These are phyloP conservation scores for Myxozyma kluyveri DNA, from an alignment of 805 yeast genomes.

Conservation along the genomic window DNA sequence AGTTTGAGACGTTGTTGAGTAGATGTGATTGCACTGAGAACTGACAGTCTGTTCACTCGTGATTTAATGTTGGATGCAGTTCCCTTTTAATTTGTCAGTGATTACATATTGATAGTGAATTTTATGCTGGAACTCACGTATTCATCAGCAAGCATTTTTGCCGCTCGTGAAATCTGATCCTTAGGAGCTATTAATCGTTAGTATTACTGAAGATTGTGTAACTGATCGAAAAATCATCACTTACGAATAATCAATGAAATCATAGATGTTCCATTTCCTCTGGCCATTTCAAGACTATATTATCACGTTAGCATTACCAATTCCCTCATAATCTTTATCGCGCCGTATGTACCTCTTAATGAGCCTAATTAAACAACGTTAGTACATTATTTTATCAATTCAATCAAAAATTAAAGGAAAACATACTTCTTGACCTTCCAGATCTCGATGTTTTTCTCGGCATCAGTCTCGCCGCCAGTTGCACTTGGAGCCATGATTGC, in stretches of 20 bases:
- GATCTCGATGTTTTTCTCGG: constrained; percentile 95
- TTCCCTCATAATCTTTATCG: not conserved
- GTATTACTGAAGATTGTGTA: constrained; percentile 36
- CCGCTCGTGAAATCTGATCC: constrained; percentile 84
- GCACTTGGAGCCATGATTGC: constrained; percentile 39
- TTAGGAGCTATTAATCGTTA: constrained; percentile 55
- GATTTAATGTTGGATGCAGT: constrained; percentile 98
- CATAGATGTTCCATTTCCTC: constrained; percentile 99
- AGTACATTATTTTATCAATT: not conserved
- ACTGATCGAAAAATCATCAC: not conserved
- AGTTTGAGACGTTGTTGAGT: constrained; percentile 95
- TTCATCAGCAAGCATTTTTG: constrained; percentile 94
- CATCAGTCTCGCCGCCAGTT: constrained; percentile 54
- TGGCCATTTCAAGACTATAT: constrained; percentile 75
- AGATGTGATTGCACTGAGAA: constrained; percentile 93
- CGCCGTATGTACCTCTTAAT: constrained; percentile 33
- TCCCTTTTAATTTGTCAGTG: too few relatives aligned
- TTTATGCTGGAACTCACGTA: constrained; percentile 46
- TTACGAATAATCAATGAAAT: constrained; percentile 77
- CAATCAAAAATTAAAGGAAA: not conserved
- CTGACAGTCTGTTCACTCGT: constrained; percentile 93
- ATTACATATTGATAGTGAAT: too few relatives aligned
- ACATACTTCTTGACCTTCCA: constrained; percentile 90
- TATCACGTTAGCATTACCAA: not conserved
- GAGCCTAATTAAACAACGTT: constrained; percentile 27